phyloP scores from a whole-genome alignment of 2,329 filamentous ascomycete genomes.

The Acarospora socialis region DNA sequence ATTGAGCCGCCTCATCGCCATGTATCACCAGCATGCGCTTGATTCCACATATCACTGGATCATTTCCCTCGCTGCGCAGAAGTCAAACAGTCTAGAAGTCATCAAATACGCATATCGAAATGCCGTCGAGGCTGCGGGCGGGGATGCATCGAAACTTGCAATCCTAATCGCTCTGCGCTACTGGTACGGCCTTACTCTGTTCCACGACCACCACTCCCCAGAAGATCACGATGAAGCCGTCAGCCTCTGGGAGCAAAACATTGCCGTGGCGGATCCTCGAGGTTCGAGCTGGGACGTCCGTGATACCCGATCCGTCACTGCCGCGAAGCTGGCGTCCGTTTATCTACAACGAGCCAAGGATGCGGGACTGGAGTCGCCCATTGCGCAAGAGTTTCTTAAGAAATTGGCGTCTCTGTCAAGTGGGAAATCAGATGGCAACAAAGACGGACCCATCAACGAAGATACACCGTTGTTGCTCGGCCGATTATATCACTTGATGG shows the following conservation, averaged over 20 bases:
- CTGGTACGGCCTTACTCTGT: slow-evolving; percentile 7
- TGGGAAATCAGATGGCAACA: too few relatives aligned
- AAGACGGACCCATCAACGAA: neutral
- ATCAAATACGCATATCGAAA: slow-evolving; percentile 7
- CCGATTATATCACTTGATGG: slow-evolving; percentile 13
- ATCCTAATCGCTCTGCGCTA: slow-evolving; percentile 5
- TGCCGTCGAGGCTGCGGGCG: slow-evolving; percentile 8
- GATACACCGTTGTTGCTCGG: too few relatives aligned
- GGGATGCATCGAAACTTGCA: neutral
- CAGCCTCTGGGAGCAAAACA: slow-evolving; percentile 9
- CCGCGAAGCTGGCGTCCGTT: slow-evolving; percentile 7
- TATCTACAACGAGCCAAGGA: slow-evolving; percentile 10
- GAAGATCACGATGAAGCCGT: slow-evolving; percentile 8
- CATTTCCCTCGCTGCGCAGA: slow-evolving; percentile 5
- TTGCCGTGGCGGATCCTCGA: slow-evolving; percentile 1
- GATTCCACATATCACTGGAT: slow-evolving; percentile 5
- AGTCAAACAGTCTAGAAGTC: slow-evolving; percentile 3
- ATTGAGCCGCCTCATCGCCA: slow-evolving; percentile 7
- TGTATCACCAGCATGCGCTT: slow-evolving; percentile 8
- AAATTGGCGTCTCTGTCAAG: too few relatives aligned
- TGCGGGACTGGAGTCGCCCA: slow-evolving; percentile 5
- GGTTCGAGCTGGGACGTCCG: slow-evolving; percentile 1
- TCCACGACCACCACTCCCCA: slow-evolving; percentile 5
- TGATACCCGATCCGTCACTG: slow-evolving; percentile 1
- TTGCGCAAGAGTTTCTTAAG: slow-evolving; percentile 6